These are phyloP conservation scores for Gaertneriomyces sp. DNA, from an alignment of 192 early-diverging fungal species.

Conservation along the genomic window DNA sequence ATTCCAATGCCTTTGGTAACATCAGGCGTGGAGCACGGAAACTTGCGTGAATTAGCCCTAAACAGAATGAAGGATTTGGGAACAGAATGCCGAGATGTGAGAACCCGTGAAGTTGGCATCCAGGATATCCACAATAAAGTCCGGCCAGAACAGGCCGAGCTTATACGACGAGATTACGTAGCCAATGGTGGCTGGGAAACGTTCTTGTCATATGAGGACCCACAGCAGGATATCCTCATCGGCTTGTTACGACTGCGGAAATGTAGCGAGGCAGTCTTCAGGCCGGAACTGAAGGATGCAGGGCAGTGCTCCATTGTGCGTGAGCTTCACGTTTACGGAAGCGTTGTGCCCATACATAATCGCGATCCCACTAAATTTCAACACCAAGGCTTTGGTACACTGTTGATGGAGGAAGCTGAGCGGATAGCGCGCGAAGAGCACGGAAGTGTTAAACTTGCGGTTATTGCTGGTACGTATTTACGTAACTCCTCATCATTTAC, in stretches of 20 bases:
- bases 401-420: constrained; percentile 99
- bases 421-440: constrained; percentile 97
- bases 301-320: constrained; percentile 87
- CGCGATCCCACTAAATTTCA: constrained; percentile 98
- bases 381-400: constrained; percentile 96
- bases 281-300: constrained; percentile 77
- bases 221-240: constrained; percentile 92
- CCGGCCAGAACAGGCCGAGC: constrained; percentile 89
- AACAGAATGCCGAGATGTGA: constrained; percentile 92
- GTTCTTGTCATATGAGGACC: constrained; percentile 97
- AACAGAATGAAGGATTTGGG: constrained; percentile 96
- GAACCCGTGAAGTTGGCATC: constrained; percentile 97
- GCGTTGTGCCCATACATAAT: constrained; percentile 91
- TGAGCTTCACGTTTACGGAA: constrained; percentile 98
- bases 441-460: constrained; percentile 86
- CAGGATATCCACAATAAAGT: constrained; percentile 96
- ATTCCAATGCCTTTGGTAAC: constrained; percentile 99
- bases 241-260: constrained; percentile 92
- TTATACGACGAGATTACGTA: constrained; percentile 94
- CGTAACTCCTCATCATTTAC: constrained; percentile 1
- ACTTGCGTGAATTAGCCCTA: constrained; percentile 90
- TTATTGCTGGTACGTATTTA: constrained; percentile 74
- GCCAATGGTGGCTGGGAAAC: constrained; percentile 99
- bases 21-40: constrained; percentile 97
- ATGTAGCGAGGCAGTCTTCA: constrained; percentile 82